phyloP scores from a whole-genome alignment of 345 rosid species.

The Dimocarpus longan region DNA sequence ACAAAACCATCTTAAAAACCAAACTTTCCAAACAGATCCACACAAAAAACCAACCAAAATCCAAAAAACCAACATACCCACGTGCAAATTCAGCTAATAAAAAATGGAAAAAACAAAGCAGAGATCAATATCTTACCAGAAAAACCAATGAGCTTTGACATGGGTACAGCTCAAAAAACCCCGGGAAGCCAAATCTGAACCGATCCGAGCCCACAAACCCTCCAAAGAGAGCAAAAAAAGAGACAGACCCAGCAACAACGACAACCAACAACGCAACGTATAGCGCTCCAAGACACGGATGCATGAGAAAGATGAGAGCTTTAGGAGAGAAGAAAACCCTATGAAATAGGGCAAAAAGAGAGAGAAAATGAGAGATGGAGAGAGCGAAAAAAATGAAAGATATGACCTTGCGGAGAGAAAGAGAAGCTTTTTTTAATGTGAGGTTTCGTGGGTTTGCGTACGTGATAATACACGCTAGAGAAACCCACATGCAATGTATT shows the following conservation, averaged over 20 bases:
- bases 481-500: slow-evolving; percentile 68
- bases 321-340: slow-evolving; percentile 56
- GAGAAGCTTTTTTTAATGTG: slow-evolving; percentile 19
- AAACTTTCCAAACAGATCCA: neutral
- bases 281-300: slow-evolving; percentile 26
- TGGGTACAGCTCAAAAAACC: slow-evolving; percentile 53
- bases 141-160: slow-evolving; percentile 76
- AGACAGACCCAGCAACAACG: slow-evolving; percentile 38
- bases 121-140: slow-evolving; percentile 49
- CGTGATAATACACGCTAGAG: slow-evolving; percentile 33
- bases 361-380: neutral
- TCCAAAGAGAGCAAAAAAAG: slow-evolving; percentile 78
- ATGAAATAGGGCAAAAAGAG: slow-evolving; percentile 81
- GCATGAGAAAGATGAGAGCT: slow-evolving; percentile 57
- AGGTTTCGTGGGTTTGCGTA: slow-evolving; percentile 20
- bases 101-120: neutral
- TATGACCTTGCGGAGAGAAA: neutral
- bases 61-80: slow-evolving; percentile 18
- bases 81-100: slow-evolving; percentile 9
- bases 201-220: slow-evolving; percentile 55
- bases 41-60: neutral
- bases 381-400: neutral
- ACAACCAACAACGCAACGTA: slow-evolving; percentile 21
- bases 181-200: slow-evolving; percentile 43
- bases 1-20: neutral